Conservation (phyloP, 2,329 filamentous ascomycete species). For the Fusarium avenaceum region DNA sequence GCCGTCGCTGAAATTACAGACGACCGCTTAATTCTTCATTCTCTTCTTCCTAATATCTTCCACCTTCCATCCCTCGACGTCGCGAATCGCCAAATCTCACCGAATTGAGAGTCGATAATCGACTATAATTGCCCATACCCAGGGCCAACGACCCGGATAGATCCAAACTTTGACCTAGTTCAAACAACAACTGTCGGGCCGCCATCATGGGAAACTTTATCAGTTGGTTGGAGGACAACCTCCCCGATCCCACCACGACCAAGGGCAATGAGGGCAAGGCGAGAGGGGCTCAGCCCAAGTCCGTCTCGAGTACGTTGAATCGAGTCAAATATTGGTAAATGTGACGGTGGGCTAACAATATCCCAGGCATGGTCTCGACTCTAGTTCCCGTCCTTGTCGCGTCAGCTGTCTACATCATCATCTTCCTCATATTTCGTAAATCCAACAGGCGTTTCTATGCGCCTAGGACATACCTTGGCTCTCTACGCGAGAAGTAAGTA, state of each 20-base stretch:
- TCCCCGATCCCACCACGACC: conserved; percentile 40
- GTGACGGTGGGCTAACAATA: conserved; percentile 16
- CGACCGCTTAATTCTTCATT: conserved; percentile 10
- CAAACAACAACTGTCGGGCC: conserved; percentile 30
- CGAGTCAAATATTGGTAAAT: not conserved
- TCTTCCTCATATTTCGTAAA: conserved; percentile 65
- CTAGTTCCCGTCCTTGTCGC: conserved; percentile 66
- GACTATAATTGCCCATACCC: conserved; percentile 5
- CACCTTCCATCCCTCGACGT: conserved; percentile 4
- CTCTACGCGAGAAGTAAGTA: conserved; percentile 64
- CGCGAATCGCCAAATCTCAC: conserved; percentile 7
- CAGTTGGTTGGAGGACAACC: conserved; percentile 55
- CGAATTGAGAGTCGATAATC: conserved; percentile 12
- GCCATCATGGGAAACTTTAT: conserved; percentile 56
- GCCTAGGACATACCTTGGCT: conserved; percentile 65
- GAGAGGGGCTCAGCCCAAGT: conserved; percentile 49
- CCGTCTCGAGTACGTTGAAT: conserved; percentile 52
- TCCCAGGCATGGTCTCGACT: conserved; percentile 61
- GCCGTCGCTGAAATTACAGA: not conserved
- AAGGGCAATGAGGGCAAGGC: conserved; percentile 45
- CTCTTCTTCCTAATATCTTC: conserved; percentile 28
- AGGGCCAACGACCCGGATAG: conserved; percentile 20
- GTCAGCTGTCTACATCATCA: conserved; percentile 62
- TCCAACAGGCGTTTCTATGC: conserved; percentile 67
- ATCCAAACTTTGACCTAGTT: conserved; percentile 5